Conservation (phyloP, 495 filamentous ascomycete species). For the Podospora pseudoanserina region DNA sequence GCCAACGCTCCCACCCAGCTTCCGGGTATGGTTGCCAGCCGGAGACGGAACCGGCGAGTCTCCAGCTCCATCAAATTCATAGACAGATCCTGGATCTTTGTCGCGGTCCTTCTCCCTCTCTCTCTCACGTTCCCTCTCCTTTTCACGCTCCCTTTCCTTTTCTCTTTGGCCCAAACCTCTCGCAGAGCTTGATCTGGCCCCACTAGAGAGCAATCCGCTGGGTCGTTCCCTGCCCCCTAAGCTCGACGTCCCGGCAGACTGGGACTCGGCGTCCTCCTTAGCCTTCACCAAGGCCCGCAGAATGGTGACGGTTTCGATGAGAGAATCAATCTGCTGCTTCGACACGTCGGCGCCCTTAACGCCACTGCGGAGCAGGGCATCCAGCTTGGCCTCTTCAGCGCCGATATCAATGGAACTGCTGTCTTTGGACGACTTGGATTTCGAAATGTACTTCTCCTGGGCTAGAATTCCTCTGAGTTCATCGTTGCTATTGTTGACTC, state of each 20-base stretch:
- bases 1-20: slow-evolving; percentile 54
- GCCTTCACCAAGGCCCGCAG: slow-evolving; percentile 46
- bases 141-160: slow-evolving; percentile 25
- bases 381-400: slow-evolving; percentile 40
- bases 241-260: slow-evolving; percentile 36
- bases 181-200: slow-evolving; percentile 28
- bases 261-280: slow-evolving; percentile 58
- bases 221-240: slow-evolving; percentile 28
- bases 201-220: slow-evolving; percentile 22
- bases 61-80: slow-evolving; percentile 65
- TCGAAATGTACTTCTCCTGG: slow-evolving; percentile 44
- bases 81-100: slow-evolving; percentile 52
- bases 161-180: slow-evolving; percentile 29
- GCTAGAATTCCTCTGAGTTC: slow-evolving; percentile 37
- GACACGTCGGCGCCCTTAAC: slow-evolving; percentile 41
- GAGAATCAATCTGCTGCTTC: slow-evolving; percentile 34
- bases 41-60: slow-evolving; percentile 70
- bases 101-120: slow-evolving; percentile 37
- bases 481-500: slow-evolving; percentile 42
- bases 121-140: slow-evolving; percentile 21
- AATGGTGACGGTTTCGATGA: slow-evolving; percentile 46
- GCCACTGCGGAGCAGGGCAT: slow-evolving; percentile 39
- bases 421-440: slow-evolving; percentile 30
- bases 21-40: slow-evolving; percentile 39
- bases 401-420: slow-evolving; percentile 19